Conservation (phyloP, 1,139 yeast species). For the Kluyveromyces marxianus region DNA sequence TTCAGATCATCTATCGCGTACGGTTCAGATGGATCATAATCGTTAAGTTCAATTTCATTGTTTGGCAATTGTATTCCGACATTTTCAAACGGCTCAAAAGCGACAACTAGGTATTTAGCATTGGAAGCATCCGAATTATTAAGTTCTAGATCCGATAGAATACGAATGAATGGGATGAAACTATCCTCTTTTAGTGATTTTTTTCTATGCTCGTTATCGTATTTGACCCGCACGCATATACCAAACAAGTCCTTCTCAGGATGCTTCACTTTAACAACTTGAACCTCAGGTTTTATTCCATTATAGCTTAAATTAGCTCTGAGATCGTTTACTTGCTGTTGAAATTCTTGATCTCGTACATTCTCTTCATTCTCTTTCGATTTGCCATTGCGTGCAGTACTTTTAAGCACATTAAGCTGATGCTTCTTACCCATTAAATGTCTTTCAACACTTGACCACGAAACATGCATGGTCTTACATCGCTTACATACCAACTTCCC, state of each 20-base stretch:
- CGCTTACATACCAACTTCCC: slow-evolving; percentile 59
- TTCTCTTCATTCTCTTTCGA: slow-evolving; percentile 11
- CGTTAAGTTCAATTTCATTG: slow-evolving; percentile 14
- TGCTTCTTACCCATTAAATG: slow-evolving; percentile 61
- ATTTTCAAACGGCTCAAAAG: slow-evolving; percentile 61
- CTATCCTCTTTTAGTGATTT: slow-evolving; percentile 21
- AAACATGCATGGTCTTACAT: slow-evolving; percentile 56
- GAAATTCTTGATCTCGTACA: slow-evolving; percentile 34
- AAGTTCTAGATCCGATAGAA: slow-evolving; percentile 51
- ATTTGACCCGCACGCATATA: slow-evolving; percentile 41
- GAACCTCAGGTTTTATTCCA: slow-evolving; percentile 22
- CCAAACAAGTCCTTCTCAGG: slow-evolving; percentile 41
- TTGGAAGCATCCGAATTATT: slow-evolving; percentile 35
- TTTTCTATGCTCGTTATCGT: slow-evolving; percentile 30
- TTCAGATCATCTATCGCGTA: slow-evolving; percentile 21
- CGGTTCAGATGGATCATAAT: slow-evolving; percentile 5
- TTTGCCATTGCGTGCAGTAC: slow-evolving; percentile 31
- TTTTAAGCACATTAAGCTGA: slow-evolving; percentile 46
- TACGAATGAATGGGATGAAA: slow-evolving; percentile 41
- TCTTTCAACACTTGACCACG: slow-evolving; percentile 50
- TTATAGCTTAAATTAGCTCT: slow-evolving; percentile 21
- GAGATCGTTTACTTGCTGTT: slow-evolving; percentile 16
- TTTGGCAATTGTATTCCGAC: slow-evolving; percentile 50
- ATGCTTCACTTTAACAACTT: slow-evolving; percentile 30
- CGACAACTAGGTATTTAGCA: slow-evolving; percentile 46